Evolutionary conservation across 169 alveolate genomes (phyloP), one percentile per base, ranked within the genome.

Genomic region (Plasmodium ovale): DNA sequence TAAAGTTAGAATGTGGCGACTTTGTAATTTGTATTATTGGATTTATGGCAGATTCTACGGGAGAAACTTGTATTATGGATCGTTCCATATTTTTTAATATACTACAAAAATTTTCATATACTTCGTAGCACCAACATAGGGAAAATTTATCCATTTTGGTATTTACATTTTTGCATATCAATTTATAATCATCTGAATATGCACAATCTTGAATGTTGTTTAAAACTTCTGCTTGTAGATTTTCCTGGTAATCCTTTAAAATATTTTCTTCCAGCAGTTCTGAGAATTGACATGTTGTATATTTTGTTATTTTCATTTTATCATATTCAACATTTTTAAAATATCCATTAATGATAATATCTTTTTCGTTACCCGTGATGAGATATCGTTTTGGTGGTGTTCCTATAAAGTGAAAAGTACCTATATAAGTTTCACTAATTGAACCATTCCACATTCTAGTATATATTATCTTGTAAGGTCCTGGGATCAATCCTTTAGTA

Each of bases 81-180:
- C 16, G 39, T 23, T 64, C 35, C 12, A 44, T 3, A 47, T 60
- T 62, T 47, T 60, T 54, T 47, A 77, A 37, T 60, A 4, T 14
- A 39, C 62, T 47, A 47, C 88, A 77, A 29, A 29, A 19, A 21
- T 54, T 33, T 27, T 19, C 16, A n/a, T 19, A 9, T 27, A 44
- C 19, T 60, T 67, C 74, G 25, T 77, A 77, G 49, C 88, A 77
- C 88, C 88, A 77, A 27, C 88, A 77, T 77, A 77, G 31, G 23
- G 31, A 4, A 77, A 62, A 60, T 77, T 62, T 77, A 16, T 10
- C 31, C 1, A 7, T 33, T 2, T 29, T 37, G 3, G 67, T n/a
- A 44, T 42, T 27, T 35, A 35, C 44, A 35, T 77, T n/a, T 23
- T 60, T 60, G 51, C 88, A 77, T 60, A 68, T 27, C 56, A 77